A percentile compares a stretch with the other conserved stretches of the same genome.
Conservation (phyloP, 2,329 filamentous ascomycete species). For the Colletotrichum cuscutae region DNA sequence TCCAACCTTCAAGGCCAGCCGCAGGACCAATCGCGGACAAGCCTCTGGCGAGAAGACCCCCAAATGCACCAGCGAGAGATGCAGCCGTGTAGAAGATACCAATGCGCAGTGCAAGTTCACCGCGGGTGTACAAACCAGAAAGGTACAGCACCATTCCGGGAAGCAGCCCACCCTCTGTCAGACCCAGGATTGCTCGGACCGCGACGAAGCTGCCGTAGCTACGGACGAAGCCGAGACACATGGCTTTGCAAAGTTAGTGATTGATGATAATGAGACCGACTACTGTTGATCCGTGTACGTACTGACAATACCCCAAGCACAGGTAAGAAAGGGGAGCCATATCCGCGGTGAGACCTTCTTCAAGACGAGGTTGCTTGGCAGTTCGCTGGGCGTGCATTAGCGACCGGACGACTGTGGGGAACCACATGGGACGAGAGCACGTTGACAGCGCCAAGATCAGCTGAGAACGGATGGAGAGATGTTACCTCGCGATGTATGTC, state of each 20-base stretch:
- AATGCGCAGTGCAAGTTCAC: conserved; percentile 70
- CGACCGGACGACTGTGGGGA: conserved; percentile 2
- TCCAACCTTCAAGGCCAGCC: conserved; percentile 66
- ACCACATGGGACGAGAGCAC: conserved; percentile 6
- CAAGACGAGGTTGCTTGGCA: conserved; percentile 72
- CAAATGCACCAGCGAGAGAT: conserved; percentile 72
- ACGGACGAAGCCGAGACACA: conserved; percentile 65
- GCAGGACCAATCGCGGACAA: conserved; percentile 67
- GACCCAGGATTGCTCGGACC: conserved; percentile 69
- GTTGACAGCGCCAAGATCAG: neutral
- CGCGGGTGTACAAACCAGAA: conserved; percentile 68
- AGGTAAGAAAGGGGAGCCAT: conserved; percentile 68
- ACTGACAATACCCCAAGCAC: conserved; percentile 66
- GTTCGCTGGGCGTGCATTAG: conserved; percentile 54
- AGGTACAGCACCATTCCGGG: conserved; percentile 77
- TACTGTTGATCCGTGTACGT: neutral
- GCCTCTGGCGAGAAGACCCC: conserved; percentile 70
- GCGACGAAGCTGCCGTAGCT: conserved; percentile 67
- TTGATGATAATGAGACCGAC: neutral
- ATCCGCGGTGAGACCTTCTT: conserved; percentile 69
- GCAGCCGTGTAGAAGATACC: conserved; percentile 76
- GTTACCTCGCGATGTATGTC: conserved; percentile 68
- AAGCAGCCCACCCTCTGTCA: conserved; percentile 72
- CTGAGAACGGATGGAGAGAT: neutral
- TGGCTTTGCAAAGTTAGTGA: conserved; percentile 41